Evolutionary conservation across 768 basidiomycete species (phyloP), one percentile per base, ranked within the genome.

Genomic region (Tricholomella constricta): DNA sequence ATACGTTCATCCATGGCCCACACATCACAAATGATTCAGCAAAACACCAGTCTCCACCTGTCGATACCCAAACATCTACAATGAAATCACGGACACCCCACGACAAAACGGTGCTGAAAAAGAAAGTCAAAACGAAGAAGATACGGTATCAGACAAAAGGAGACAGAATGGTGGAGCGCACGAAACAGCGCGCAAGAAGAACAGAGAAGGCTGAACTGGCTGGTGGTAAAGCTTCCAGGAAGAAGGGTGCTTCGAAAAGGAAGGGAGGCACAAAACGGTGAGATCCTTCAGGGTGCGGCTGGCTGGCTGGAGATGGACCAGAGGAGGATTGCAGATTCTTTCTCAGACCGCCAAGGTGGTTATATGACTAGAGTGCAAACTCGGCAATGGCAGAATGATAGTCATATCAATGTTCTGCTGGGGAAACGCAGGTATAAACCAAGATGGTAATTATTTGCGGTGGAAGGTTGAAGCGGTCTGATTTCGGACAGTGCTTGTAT

Each of bases 131-230:
- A 58, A 51, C 61, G 26, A 64, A 77, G 61, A 82, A 82, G 56
- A 63, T 86, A 51, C 80, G 76, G 54, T 91, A 91, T 65, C 84
- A 91, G 69, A 89, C 84, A 4, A 88, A 83, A 59, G 78, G 79
- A 26, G 88, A 79, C 29, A 76, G 91, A 55, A 82, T 78, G 56
- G 70, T 73, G 43, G 83, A 89, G 49, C 78, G 76, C 55, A 70
- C 72, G 48, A 89, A 86, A 65, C 89, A 92, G 65, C 74, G 72
- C 36, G 77, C 73, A 37, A 77, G 88, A 48, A 79, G 84, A 61
- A 76, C 78, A 5, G 85, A 91, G 66, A 91, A 90, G 67, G 88
- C 87, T 11, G 83, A 82, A 59, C 69, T 80, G 41, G 89, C 88
- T 23, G 84, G 88, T 35, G 88, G 86, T 23, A 88, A 80, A 63